A percentile compares a stretch with the other conserved stretches of the same genome.
These are phyloP conservation scores for Reutealis trisperma DNA, from an alignment of 345 rosid species.

Conservation along the genomic window DNA sequence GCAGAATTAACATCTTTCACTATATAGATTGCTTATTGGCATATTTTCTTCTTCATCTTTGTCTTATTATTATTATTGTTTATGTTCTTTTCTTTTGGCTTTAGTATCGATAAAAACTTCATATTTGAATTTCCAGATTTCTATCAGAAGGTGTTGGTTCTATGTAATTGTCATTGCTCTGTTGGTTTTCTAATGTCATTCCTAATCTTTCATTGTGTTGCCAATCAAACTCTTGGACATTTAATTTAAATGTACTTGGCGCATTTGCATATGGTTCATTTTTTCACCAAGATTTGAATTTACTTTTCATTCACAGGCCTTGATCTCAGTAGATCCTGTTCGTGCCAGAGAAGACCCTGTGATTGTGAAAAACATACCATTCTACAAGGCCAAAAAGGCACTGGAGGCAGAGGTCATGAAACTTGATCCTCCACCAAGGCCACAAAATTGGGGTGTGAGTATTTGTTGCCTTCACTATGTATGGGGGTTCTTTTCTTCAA, in stretches of 20 bases:
- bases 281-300: neutral
- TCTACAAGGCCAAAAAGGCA: slow-evolving; percentile 81
- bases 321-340: slow-evolving; percentile 76
- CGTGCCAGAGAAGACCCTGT: slow-evolving; percentile 84
- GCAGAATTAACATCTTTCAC: neutral
- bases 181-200: neutral
- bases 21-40: neutral
- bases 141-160: neutral
- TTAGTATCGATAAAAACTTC: neutral
- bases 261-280: neutral
- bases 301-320: slow-evolving; percentile 50
- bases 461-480: slow-evolving; percentile 18
- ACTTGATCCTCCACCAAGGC: slow-evolving; percentile 77
- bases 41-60: neutral
- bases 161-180: neutral
- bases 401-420: slow-evolving; percentile 77
- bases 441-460: slow-evolving; percentile 91
- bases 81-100: neutral
- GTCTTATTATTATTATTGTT: neutral
- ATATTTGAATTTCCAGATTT: neutral
- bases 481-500: neutral
- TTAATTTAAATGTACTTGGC: neutral
- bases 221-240: neutral
- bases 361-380: slow-evolving; percentile 76
- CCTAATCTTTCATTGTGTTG: neutral